Evolutionary conservation across 345 rosid species (phyloP).

Genomic region (Lepidium sativum): DNA sequence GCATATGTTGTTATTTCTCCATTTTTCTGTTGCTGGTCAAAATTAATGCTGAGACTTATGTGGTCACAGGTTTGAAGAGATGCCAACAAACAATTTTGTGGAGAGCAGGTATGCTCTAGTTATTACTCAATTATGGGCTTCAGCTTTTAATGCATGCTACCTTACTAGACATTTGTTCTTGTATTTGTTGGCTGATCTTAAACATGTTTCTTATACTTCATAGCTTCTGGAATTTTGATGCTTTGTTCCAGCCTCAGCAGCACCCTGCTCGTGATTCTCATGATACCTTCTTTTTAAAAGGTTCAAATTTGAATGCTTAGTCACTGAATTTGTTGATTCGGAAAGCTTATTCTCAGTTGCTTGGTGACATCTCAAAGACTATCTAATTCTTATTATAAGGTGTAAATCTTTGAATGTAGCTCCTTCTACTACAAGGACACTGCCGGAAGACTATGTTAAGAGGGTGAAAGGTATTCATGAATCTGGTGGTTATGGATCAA

Average conservation of each 20-base stretch:
- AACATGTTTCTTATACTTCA: neutral
- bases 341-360: neutral
- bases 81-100: slow-evolving; percentile 88
- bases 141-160: too few species aligned
- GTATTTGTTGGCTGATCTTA: neutral
- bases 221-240: slow-evolving; percentile 99
- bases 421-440: slow-evolving; percentile 59
- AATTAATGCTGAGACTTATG: neutral
- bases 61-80: slow-evolving; percentile 82
- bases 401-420: slow-evolving; percentile 28
- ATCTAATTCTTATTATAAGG: neutral
- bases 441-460: slow-evolving; percentile 82
- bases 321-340: neutral
- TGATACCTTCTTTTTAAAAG: slow-evolving; percentile 83
- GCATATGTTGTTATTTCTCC: neutral
- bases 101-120: slow-evolving; percentile 68
- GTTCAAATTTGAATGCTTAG: slow-evolving; percentile 29
- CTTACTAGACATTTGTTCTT: neutral
- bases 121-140: neutral
- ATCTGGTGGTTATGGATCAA: slow-evolving; percentile 79
- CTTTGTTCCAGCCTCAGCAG: slow-evolving; percentile 92
- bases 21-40: neutral
- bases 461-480: slow-evolving; percentile 65
- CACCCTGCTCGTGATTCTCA: slow-evolving; percentile 99
- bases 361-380: neutral